These are phyloP conservation scores for Hanseniaspora hatyaiensis DNA, from an alignment of 805 yeast species.

Conservation along the genomic window DNA sequence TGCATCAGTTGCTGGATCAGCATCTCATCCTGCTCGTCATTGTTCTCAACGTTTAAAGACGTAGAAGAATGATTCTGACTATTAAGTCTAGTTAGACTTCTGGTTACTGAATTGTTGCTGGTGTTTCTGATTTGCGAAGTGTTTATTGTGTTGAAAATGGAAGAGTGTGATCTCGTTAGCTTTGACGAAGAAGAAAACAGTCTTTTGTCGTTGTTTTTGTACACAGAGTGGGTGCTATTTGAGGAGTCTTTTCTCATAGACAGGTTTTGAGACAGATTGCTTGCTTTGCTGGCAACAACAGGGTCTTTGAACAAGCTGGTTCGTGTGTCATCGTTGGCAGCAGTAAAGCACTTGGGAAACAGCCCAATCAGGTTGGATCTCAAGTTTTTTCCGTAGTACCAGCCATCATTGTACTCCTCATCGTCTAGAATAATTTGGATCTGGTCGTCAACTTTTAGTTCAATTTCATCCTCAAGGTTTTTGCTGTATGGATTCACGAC, in stretches of 20 bases:
- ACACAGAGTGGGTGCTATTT: background rate
- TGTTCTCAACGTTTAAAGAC: background rate
- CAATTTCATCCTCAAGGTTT: conserved; percentile 80
- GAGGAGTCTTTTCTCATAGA: background rate
- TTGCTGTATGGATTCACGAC: conserved; percentile 82
- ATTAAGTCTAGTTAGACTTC: conserved; percentile 1
- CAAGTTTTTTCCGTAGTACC: conserved; percentile 85
- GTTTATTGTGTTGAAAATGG: background rate
- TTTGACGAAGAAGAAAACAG: background rate
- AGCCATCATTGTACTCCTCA: conserved; percentile 89
- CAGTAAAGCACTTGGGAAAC: conserved; percentile 84
- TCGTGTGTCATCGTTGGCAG: background rate
- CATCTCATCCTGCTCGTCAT: conserved; percentile 15
- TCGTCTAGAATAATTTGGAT: conserved; percentile 87
- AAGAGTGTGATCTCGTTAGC: background rate
- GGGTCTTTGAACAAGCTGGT: too few relatives aligned
- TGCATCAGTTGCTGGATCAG: conserved; percentile 8
- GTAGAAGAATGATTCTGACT: background rate
- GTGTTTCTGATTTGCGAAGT: background rate
- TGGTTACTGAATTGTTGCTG: background rate
- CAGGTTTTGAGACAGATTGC: too few relatives aligned
- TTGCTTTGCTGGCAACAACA: too few relatives aligned
- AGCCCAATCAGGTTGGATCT: conserved; percentile 66
- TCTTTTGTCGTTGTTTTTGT: background rate
- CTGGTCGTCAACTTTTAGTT: conserved; percentile 68